phyloP scores from a whole-genome alignment of 108 stramenopile species.

The Epithemia pelagica region DNA sequence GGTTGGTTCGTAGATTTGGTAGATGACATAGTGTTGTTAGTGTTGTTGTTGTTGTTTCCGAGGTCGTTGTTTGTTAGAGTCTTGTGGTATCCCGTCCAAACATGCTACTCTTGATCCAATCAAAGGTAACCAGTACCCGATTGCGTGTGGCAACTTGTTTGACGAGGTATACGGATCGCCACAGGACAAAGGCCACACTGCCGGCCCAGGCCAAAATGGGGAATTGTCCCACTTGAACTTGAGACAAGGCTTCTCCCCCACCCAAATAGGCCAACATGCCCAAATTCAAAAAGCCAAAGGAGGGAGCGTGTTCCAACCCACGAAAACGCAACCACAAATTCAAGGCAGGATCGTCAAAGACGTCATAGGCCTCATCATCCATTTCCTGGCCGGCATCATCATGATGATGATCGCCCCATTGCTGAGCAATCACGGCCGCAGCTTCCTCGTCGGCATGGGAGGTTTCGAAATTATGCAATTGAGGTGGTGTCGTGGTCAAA shows the following conservation, averaged over 20 bases:
- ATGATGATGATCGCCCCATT: neutral
- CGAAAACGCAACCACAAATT: conserved; percentile 36
- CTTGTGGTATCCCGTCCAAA: conserved; percentile 69
- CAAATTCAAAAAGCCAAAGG: conserved; percentile 64
- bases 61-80: conserved; percentile 32
- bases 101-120: conserved; percentile 51
- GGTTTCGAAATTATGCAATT: conserved; percentile 2
- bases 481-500: conserved; percentile 33
- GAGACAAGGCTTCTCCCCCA: conserved; percentile 64
- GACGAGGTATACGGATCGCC: conserved; percentile 65
- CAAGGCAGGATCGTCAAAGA: conserved; percentile 15
- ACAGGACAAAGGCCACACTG: conserved; percentile 42
- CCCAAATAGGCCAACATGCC: conserved; percentile 72
- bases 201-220: conserved; percentile 40
- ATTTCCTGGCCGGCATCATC: neutral
- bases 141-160: conserved; percentile 68
- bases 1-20: too few species aligned
- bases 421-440: neutral
- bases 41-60: neutral
- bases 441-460: neutral
- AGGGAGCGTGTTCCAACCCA: conserved; percentile 42
- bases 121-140: conserved; percentile 57
- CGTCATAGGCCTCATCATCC: neutral
- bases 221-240: conserved; percentile 61
- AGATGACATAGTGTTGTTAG: too few species aligned